Base-by-base conservation (phyloP, 2,329 filamentous ascomycete genomes). In the Aspergillus sp. region DNA sequence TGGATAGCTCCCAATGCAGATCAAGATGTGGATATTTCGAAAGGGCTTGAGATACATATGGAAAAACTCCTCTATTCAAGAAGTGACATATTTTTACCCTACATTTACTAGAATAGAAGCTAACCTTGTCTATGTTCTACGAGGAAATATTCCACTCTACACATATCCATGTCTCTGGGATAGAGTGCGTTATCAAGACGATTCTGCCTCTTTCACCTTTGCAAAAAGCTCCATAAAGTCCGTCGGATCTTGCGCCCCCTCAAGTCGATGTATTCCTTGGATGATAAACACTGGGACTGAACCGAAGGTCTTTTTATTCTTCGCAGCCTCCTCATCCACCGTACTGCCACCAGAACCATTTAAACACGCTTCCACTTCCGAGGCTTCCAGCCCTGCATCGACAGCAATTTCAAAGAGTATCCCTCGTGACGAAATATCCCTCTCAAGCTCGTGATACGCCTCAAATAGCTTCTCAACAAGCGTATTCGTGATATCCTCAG, bases 251-350 rank as follows among this genome's bases (percentile, higher is more conserved):
- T 27, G 6, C 2, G 37, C 6, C 7, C 37, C 27, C n/a, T 39
- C 37, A 31, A 39, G 11, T 7, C 37, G 37, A 30, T 29, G 37
- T 27, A 47, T 30, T 42, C 13, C 37, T 13, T 39, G 27, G 13
- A 37, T 27, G 29, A 45, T 10, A 40, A 42, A 45, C 39, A 42
- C 27, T 5, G 37, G 37, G 9, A 39, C 37, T 27, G 37, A 39
- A 8, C 13, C 13, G n/a, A 39, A 8, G 5, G n/a, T 27, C 40
- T 43, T 32, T 27, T 32, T 45, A 31, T 41, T 43, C 7, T 27
- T 43, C 32, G 29, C 31, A 11, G 70, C 42, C 71, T 71, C 62
- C 58, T 53, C 52, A 65, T 69, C 52, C 62, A 65, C 41, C 64
- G 58, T 51, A 61, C 51, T 33, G 67, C 45, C 28, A 7, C 33